Conservation (phyloP, 164 flowering plant species). For the Magnolia sinica region DNA sequence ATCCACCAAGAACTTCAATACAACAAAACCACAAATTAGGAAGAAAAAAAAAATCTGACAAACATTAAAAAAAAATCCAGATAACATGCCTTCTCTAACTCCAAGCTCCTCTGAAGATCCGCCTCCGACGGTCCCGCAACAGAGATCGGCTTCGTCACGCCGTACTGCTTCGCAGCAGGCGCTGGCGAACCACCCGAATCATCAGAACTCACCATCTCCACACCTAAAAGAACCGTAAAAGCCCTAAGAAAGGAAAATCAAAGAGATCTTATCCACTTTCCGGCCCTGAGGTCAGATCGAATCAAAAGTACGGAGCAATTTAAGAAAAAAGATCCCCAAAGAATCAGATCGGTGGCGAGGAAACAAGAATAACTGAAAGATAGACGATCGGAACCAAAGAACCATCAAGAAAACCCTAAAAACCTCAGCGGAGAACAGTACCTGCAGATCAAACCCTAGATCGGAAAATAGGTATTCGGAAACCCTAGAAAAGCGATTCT, state of each 20-base stretch:
- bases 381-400: neutral
- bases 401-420: slow-evolving; percentile 8
- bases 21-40: slow-evolving; percentile 7
- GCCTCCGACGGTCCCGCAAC: slow-evolving; percentile 59
- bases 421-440: no score
- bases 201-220: slow-evolving; percentile 37
- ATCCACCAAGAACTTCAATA: slow-evolving; percentile 53
- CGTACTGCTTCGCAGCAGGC: slow-evolving; percentile 40
- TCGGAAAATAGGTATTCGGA: neutral
- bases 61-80: neutral
- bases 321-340: slow-evolving; percentile 7
- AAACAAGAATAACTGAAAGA: slow-evolving; percentile 7
- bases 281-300: neutral
- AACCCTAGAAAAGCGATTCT: neutral
- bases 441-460: neutral
- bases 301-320: slow-evolving; percentile 1
- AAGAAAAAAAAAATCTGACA: neutral
- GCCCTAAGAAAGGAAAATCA: neutral
- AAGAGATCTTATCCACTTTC: neutral
- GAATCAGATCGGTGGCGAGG: slow-evolving; percentile 8
- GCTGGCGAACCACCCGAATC: slow-evolving; percentile 27
- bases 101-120: slow-evolving; percentile 55
- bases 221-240: neutral
- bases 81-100: slow-evolving; percentile 61
- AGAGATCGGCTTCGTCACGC: slow-evolving; percentile 76